Evolutionary conservation across 768 basidiomycete species (phyloP).

Genomic region (Suillus discolor): DNA sequence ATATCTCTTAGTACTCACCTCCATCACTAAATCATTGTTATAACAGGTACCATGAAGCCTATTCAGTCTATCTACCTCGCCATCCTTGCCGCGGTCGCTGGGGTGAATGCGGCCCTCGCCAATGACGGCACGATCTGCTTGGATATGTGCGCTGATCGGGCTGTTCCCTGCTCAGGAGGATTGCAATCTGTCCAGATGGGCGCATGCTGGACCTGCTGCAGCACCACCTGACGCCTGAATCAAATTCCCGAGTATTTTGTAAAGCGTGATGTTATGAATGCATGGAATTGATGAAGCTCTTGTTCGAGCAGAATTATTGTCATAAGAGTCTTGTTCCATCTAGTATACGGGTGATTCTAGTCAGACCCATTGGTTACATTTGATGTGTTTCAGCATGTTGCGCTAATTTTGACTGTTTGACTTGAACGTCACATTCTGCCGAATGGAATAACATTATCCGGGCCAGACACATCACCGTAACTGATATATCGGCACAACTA

Average conservation of each 20-base stretch:
- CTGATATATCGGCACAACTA: too few relatives aligned
- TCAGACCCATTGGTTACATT: too few relatives aligned
- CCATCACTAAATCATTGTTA: not conserved
- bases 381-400: too few relatives aligned
- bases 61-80: not conserved
- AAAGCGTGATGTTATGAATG: not conserved
- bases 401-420: too few relatives aligned
- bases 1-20: not conserved
- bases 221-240: not conserved
- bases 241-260: not conserved
- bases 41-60: not conserved
- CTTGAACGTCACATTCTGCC: too few relatives aligned
- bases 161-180: not conserved
- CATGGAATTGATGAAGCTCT: not conserved
- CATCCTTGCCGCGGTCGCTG: not conserved
- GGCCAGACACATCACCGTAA: too few relatives aligned
- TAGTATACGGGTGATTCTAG: not conserved
- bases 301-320: not conserved
- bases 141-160: not conserved
- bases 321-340: not conserved
- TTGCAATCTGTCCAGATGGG: not conserved
- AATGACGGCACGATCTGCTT: not conserved
- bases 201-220: not conserved
- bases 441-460: too few relatives aligned
- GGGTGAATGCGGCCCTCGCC: not conserved